phyloP scores from a whole-genome alignment of 1,284 basidiomycete species.

The Malassezia pachydermatis region DNA sequence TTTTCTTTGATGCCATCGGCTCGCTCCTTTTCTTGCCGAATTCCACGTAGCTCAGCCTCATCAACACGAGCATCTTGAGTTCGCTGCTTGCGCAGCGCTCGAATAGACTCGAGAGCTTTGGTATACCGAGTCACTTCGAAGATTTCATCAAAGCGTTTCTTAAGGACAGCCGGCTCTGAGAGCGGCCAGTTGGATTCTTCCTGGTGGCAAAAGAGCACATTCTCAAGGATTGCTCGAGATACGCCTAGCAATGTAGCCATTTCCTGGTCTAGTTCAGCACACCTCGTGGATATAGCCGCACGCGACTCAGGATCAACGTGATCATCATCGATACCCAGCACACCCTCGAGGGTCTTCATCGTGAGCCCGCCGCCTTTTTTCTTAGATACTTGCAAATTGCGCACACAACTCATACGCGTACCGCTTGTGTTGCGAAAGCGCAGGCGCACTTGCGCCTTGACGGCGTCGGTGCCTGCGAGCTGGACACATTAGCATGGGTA shows the following conservation, averaged over 20 bases:
- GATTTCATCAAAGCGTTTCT: conserved; percentile 99
- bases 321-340: conserved; percentile 65
- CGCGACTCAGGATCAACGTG: conserved; percentile 49
- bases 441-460: conserved; percentile 93
- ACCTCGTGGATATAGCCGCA: conserved; percentile 38
- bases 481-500: conserved; percentile 24
- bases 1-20: conserved; percentile 56
- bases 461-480: conserved; percentile 96
- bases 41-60: conserved; percentile 70
- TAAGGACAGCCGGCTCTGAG: conserved; percentile 75
- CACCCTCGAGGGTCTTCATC: conserved; percentile 95
- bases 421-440: conserved; percentile 77
- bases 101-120: conserved; percentile 90
- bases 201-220: conserved; percentile 99
- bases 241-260: conserved; percentile 77
- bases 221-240: conserved; percentile 89
- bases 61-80: conserved; percentile 83
- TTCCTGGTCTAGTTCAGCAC: conserved; percentile 76
- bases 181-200: conserved; percentile 98
- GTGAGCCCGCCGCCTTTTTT: conserved; percentile 63
- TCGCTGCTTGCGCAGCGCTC: conserved; percentile 65
- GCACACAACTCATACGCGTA: conserved; percentile 69
- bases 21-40: conserved; percentile 73
- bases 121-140: conserved; percentile 83
- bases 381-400: conserved; percentile 82